Conservation (phyloP, 192 early-diverging fungal species). For the Backusella parvicylindrica region DNA sequence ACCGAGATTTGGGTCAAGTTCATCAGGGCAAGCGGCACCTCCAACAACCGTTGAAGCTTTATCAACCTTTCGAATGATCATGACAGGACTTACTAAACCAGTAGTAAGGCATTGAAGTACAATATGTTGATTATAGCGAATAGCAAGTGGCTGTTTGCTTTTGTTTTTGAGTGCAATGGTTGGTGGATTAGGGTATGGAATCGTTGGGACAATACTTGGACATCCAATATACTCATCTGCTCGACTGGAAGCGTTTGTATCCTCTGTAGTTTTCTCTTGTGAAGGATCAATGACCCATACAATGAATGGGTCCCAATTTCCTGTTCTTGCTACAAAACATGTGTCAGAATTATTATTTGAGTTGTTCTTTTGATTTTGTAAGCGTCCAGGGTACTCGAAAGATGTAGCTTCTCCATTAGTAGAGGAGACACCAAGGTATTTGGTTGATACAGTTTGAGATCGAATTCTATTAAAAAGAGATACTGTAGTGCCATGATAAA, state of each 20-base stretch:
- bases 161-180: constrained; percentile 66
- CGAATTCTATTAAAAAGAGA: constrained; percentile 90
- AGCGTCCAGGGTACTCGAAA: constrained; percentile 8
- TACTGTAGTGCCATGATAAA: constrained; percentile 81
- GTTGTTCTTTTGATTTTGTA: constrained; percentile 11
- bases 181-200: constrained; percentile 61
- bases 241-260: background rate
- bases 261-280: constrained; percentile 39
- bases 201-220: background rate
- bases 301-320: constrained; percentile 85
- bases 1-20: background rate
- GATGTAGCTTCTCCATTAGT: constrained; percentile 17
- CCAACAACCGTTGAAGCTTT: constrained; percentile 73
- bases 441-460: constrained; percentile 86
- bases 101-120: constrained; percentile 85
- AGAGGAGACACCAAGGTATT: constrained; percentile 66
- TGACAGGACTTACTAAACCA: constrained; percentile 75
- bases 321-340: constrained; percentile 70
- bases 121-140: constrained; percentile 84
- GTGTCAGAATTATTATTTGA: constrained; percentile 38
- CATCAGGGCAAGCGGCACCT: constrained; percentile 36
- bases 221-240: constrained; percentile 11
- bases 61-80: constrained; percentile 84
- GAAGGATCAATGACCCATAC: constrained; percentile 81
- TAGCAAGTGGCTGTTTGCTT: constrained; percentile 57